Conservation (phyloP, 179 eudicot genomes). For the Monotropa hypopitys region DNA sequence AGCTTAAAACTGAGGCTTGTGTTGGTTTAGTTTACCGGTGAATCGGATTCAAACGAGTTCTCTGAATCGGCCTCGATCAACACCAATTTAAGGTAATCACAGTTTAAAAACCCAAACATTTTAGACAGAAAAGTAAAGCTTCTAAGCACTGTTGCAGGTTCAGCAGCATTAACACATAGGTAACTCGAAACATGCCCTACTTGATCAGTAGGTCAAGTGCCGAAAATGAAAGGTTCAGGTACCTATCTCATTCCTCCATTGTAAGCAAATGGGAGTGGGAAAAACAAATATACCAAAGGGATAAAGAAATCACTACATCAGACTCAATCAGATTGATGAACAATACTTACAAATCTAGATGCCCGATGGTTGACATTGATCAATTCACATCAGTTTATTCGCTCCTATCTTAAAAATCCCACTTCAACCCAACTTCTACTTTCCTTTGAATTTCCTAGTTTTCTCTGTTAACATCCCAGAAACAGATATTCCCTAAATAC, state of each 20-base stretch:
- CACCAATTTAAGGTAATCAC: no score
- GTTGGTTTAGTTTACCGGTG: no score
- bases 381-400: constrained; percentile 3
- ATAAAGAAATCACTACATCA: not conserved
- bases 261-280: not conserved
- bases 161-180: no score
- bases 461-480: not conserved
- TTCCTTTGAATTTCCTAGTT: not conserved
- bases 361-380: not conserved
- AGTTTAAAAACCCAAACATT: no score
- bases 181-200: no score
- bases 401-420: not conserved
- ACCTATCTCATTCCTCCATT: no score
- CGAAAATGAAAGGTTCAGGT: not conserved
- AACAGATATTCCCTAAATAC: not conserved
- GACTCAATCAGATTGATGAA: not conserved
- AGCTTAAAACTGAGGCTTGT: no score
- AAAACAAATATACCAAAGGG: not conserved
- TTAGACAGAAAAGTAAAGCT: no score
- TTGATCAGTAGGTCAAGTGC: no score
- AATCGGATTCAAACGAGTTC: no score
- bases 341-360: not conserved
- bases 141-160: no score
- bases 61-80: no score
- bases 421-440: not conserved